Evolutionary conservation across 2,329 filamentous ascomycete species (phyloP).

Genomic region (Biscogniauxia mediterranea): DNA sequence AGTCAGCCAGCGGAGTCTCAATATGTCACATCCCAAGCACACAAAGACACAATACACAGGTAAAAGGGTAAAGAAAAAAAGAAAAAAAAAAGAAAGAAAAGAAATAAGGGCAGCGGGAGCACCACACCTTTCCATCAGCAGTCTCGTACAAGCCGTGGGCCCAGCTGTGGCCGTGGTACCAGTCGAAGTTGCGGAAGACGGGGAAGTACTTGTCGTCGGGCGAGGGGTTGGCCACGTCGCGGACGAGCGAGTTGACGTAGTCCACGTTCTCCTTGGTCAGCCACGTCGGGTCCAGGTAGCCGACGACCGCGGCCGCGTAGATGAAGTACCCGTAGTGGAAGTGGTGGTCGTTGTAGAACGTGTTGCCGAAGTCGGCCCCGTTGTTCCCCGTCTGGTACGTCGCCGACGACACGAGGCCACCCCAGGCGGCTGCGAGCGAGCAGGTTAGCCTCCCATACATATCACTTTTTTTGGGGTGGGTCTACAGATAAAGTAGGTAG

Average conservation of each 20-base stretch:
- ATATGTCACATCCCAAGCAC: too few relatives aligned
- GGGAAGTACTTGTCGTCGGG: slow-evolving; percentile 72
- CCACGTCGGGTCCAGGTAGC: slow-evolving; percentile 74
- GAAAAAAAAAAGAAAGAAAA: too few relatives aligned
- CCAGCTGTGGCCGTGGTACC: slow-evolving; percentile 94
- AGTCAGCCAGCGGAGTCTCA: background rate
- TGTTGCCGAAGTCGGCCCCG: slow-evolving; percentile 85
- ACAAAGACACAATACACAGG: too few relatives aligned
- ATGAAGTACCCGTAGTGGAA: slow-evolving; percentile 89
- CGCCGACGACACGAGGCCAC: slow-evolving; percentile 75
- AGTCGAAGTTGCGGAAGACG: slow-evolving; percentile 82
- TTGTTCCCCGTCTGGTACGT: slow-evolving; percentile 68
- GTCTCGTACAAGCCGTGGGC: slow-evolving; percentile 74
- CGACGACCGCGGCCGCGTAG: slow-evolving; percentile 80
- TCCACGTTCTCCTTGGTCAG: slow-evolving; percentile 63
- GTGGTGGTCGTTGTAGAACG: slow-evolving; percentile 75
- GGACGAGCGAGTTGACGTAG: slow-evolving; percentile 80
- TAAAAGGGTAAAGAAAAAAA: too few relatives aligned
- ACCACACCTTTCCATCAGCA: slow-evolving; percentile 64
- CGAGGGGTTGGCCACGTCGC: slow-evolving; percentile 79
- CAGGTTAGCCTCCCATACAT: slow-evolving; percentile 9
- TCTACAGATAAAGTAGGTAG: too few relatives aligned
- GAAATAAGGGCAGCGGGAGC: background rate
- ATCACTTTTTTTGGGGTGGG: background rate
- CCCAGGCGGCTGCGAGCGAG: slow-evolving; percentile 59